Base-by-base conservation (phyloP, 176 grass and related monocot species). In the Chloris gayana region DNA sequence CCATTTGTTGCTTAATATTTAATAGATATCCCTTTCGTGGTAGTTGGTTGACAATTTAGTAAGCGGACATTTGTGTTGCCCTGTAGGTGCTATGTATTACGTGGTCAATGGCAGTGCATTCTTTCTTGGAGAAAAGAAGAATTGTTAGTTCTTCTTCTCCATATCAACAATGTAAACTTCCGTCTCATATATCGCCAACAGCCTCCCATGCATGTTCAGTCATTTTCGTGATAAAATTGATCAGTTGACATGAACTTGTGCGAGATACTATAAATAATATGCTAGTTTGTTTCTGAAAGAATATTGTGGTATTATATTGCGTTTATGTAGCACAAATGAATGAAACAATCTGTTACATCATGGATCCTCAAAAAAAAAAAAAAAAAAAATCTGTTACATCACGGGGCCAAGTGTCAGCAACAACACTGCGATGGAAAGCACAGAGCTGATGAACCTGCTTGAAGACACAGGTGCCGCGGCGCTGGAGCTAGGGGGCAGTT, bases 111-210 rank as follows among this genome's bases (percentile, higher is more conserved):
- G n/a, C n/a, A n/a, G n/a, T n/a, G 25, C 44, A 27, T 49, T 66
- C 35, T 6, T 37, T 3, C 0, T 4, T 37, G 74, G 59, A 83
- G 86, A 83, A 79, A 73, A 64, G 80, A 79, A 83, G 86, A 83
- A 79, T 79, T 59, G 10, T 67, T 30, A 9, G 47, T 88, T 88
- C 86, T 83, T 73, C 47, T 83, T 83, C 80, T 78, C 58, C 76
- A 46, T 24, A 82, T 9, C 33, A 64, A 77, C 72, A 73, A 9
- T 39, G 82, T 59, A 46, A 45, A 58, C 34, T 56, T 46, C 17
- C n/a, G 57, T 57, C 3, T 14, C 21, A 7, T 61, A 49, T 49
- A 65, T 66, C 65, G 26, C 62, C 25, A 54, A 6, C 4, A 25
- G 0, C 31, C 14, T 29, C 47, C 5, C 11, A 71, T n/a, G n/a